These are phyloP conservation scores for Rhizopus microsporus DNA, from an alignment of 371 early-diverging fungal genomes.

Conservation along the genomic window DNA sequence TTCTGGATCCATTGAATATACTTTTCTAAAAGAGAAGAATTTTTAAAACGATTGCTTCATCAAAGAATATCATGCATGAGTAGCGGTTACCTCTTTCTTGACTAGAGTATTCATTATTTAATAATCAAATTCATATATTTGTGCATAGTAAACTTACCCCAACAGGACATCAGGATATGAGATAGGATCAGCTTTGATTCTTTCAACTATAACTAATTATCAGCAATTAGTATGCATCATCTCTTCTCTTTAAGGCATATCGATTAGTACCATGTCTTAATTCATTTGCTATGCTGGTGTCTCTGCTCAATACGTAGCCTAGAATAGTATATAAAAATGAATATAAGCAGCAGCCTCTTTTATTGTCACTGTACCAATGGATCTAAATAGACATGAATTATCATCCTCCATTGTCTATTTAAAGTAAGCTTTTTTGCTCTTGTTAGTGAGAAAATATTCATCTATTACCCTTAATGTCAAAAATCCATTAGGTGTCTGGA, in stretches of 20 bases:
- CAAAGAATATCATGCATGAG: not conserved
- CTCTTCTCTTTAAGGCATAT: not conserved
- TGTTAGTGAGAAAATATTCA: not conserved
- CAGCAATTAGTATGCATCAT: not conserved
- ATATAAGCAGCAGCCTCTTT: conserved; percentile 5
- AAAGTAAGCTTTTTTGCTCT: not conserved
- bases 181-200: conserved; percentile 17
- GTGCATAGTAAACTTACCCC: conserved; percentile 6
- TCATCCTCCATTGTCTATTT: conserved; percentile 53
- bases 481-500: conserved; percentile 14
- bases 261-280: conserved; percentile 41
- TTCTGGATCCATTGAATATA: conserved; percentile 57
- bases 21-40: conserved; percentile 20
- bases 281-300: conserved; percentile 21
- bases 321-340: not conserved
- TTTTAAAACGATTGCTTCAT: not conserved
- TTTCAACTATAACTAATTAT: conserved; percentile 16
- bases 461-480: conserved; percentile 17
- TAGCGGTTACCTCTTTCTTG: conserved; percentile 19
- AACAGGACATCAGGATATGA: conserved; percentile 29
- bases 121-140: not conserved
- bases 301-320: conserved; percentile 38
- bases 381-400: conserved; percentile 58
- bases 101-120: conserved; percentile 7
- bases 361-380: conserved; percentile 34